A percentile compares a stretch with the other conserved stretches of the same genome.
Conservation (phyloP, 805 yeast genomes). For the Ogataea dorogensis region DNA sequence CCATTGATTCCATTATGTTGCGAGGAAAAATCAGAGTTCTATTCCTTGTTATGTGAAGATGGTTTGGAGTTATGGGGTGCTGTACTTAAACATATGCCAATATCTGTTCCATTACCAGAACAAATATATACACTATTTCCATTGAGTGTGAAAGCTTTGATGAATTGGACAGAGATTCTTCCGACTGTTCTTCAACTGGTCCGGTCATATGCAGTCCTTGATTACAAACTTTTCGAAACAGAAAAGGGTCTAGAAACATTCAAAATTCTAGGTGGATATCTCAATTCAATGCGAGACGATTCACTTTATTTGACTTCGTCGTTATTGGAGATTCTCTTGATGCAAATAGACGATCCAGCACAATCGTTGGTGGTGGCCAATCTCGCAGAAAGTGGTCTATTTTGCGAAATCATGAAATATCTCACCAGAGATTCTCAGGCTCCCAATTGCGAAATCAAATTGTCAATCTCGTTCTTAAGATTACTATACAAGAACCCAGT, state of each 20-base stretch:
- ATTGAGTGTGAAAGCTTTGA: constrained; percentile 54
- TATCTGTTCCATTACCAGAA: constrained; percentile 31
- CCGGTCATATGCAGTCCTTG: constrained; percentile 58
- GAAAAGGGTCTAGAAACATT: constrained; percentile 43
- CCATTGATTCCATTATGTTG: constrained; percentile 66
- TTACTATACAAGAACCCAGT: constrained; percentile 37
- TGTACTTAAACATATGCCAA: constrained; percentile 60
- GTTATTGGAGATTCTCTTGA: constrained; percentile 48
- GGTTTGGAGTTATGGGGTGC: constrained; percentile 84
- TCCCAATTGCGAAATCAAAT: constrained; percentile 41
- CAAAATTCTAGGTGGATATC: constrained; percentile 49
- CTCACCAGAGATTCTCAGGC: constrained; percentile 44
- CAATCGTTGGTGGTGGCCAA: constrained; percentile 21
- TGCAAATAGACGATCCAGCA: constrained; percentile 30
- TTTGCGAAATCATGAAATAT: constrained; percentile 41
- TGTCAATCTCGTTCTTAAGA: constrained; percentile 39
- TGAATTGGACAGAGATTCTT: constrained; percentile 71
- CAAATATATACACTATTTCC: constrained; percentile 47
- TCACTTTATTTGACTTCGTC: constrained; percentile 55
- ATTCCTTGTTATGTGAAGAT: constrained; percentile 71
- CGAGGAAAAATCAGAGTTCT: constrained; percentile 54
- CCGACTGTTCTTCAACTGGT: constrained; percentile 60
- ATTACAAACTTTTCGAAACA: constrained; percentile 42
- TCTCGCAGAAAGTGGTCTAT: constrained; percentile 44
- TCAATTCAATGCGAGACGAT: constrained; percentile 69